Percentiles rank a stretch among this genome's conserved stretches.
Evolutionary conservation across 78 protist genomes (phyloP).

Genomic region (Protostelium mycophagum): DNA sequence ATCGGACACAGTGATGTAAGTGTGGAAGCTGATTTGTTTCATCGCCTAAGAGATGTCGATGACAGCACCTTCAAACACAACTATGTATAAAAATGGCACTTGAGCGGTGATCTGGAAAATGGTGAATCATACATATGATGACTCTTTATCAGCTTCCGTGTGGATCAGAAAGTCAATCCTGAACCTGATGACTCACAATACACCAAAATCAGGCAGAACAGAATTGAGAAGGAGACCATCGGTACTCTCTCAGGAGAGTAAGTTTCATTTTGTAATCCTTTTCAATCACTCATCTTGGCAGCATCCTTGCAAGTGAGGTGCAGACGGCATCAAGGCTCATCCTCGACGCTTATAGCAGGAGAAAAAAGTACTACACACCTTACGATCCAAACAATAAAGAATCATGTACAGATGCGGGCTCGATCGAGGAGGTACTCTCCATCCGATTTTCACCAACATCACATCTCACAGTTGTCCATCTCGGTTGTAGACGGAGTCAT

Average conservation of each 20-base stretch:
- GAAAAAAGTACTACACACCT: not conserved
- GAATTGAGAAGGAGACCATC: not conserved
- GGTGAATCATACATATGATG: no score
- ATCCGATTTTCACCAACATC: not conserved
- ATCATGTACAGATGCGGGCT: no score
- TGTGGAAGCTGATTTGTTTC: no score
- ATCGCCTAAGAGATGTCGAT: no score
- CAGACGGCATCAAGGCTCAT: not conserved
- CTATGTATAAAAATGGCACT: no score
- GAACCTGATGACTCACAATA: no score
- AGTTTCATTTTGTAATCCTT: not conserved
- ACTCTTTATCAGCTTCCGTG: no score
- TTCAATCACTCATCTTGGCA: not conserved
- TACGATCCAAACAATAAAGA: not conserved
- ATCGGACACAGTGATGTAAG: no score
- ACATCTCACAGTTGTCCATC: not conserved
- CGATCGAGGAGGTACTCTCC: no score
- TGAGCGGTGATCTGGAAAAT: no score
- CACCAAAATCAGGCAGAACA: not conserved
- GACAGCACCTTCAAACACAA: no score
- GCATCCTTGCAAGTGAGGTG: not conserved
- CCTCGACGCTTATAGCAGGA: not conserved
- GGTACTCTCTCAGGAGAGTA: not conserved
- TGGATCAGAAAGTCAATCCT: no score
- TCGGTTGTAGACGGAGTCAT: not conserved